Percentiles rank a stretch among this genome's conserved stretches.
These are phyloP conservation scores for Asterochloris erici DNA, from an alignment of 139 green algal genomes.

Conservation along the genomic window DNA sequence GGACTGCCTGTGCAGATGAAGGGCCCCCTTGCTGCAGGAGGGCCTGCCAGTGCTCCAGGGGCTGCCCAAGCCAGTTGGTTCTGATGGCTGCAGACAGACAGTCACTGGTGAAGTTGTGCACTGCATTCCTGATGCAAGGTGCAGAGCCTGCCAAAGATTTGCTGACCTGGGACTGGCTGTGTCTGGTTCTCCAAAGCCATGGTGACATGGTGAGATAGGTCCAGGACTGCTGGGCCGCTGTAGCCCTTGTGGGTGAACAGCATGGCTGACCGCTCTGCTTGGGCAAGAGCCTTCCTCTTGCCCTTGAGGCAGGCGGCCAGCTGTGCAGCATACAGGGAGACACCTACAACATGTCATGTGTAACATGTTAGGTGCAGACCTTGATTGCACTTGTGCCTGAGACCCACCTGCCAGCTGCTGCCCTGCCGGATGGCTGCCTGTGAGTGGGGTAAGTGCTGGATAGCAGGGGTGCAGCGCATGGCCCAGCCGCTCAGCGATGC, in stretches of 20 bases:
- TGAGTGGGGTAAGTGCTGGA: constrained; percentile 83
- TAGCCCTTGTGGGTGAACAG: constrained; percentile 87
- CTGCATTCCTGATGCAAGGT: neutral
- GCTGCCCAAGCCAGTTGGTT: constrained; percentile 64
- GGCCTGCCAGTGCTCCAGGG: constrained; percentile 46
- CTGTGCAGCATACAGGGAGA: constrained; percentile 48
- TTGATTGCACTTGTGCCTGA: neutral
- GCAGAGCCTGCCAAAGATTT: too few species aligned
- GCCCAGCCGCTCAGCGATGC: constrained; percentile 49
- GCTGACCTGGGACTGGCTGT: constrained; percentile 16
- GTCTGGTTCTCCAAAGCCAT: constrained; percentile 33
- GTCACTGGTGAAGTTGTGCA: neutral
- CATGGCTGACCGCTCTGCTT: constrained; percentile 60
- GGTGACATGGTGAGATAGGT: constrained; percentile 71
- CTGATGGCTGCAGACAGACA: constrained; percentile 24
- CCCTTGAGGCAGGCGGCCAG: constrained; percentile 1
- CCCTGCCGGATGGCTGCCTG: constrained; percentile 30
- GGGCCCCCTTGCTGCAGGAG: constrained; percentile 38
- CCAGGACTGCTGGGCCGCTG: constrained; percentile 77
- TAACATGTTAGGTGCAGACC: neutral
- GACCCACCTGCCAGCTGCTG: constrained; percentile 22
- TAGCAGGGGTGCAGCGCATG: constrained; percentile 62
- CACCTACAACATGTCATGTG: constrained; percentile 5
- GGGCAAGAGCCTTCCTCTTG: neutral
- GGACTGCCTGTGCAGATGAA: constrained; percentile 30